A percentile compares a stretch with the other conserved stretches of the same genome.
These are phyloP conservation scores for Sporothrix variecibatus DNA, from an alignment of 2,329 filamentous ascomycete species.

Conservation along the genomic window DNA sequence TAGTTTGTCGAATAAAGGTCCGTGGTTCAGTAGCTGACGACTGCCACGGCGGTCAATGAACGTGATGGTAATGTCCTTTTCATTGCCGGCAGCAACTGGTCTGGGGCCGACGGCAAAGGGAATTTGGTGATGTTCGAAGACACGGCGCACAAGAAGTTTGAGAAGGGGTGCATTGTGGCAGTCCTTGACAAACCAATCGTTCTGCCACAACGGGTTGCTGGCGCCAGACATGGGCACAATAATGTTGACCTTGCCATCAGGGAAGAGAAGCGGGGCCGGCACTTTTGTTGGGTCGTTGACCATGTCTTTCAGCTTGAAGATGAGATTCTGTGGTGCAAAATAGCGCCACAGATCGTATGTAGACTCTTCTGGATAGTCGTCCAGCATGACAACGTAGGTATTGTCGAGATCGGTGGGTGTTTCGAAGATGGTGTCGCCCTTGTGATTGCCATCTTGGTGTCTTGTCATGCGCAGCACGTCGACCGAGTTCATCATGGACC, in stretches of 20 bases:
- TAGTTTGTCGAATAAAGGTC: constrained; percentile 34
- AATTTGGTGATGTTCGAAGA: constrained; percentile 36
- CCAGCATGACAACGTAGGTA: constrained; percentile 36
- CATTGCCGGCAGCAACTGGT: neutral
- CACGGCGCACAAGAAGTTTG: constrained; percentile 38
- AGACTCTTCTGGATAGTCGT: constrained; percentile 41
- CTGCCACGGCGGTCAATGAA: constrained; percentile 40
- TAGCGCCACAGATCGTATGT: constrained; percentile 43
- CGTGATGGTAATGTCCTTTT: constrained; percentile 36
- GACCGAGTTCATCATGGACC: constrained; percentile 28
- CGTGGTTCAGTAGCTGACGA: constrained; percentile 38
- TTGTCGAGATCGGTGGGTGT: constrained; percentile 23
- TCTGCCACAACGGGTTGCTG: constrained; percentile 47
- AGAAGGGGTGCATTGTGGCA: constrained; percentile 39
- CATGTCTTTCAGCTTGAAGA: constrained; percentile 36
- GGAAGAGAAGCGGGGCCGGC: neutral
- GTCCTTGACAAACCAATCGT: constrained; percentile 40
- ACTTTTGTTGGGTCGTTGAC: constrained; percentile 22
- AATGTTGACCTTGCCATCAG: constrained; percentile 34
- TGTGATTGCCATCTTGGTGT: neutral
- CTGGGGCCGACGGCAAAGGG: neutral
- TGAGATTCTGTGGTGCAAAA: constrained; percentile 38
- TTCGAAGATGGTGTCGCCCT: constrained; percentile 5
- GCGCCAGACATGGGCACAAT: constrained; percentile 45
- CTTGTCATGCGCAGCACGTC: constrained; percentile 29